Conservation (phyloP, 2,329 filamentous ascomycete species). For the Xylariaceae sp. region DNA sequence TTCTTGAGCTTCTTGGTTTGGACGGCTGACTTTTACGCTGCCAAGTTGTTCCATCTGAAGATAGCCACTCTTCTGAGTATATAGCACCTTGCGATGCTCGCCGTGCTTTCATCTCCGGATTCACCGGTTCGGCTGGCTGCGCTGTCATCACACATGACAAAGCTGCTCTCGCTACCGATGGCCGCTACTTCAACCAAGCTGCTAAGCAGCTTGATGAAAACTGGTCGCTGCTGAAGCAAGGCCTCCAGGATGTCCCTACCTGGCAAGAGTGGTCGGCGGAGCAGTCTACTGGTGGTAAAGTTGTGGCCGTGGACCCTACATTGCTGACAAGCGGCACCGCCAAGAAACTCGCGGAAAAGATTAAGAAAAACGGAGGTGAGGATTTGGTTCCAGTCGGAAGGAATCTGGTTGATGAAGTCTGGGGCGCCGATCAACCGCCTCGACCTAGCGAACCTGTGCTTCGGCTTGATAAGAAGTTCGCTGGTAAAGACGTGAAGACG, state of each 20-base stretch:
- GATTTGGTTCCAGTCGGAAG: constrained; percentile 74
- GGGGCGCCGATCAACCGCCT: constrained; percentile 73
- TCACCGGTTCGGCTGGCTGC: constrained; percentile 92
- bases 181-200: constrained; percentile 97
- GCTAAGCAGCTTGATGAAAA: constrained; percentile 87
- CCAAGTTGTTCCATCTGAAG: constrained; percentile 91
- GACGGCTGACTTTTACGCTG: constrained; percentile 27
- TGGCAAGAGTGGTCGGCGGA: constrained; percentile 97
- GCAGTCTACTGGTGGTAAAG: constrained; percentile 82
- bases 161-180: constrained; percentile 90
- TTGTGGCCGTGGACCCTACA: constrained; percentile 87
- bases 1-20: constrained; percentile 5
- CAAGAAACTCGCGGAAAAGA: constrained; percentile 78
- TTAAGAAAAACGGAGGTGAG: constrained; percentile 82
- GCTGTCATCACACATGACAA: constrained; percentile 85
- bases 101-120: constrained; percentile 89
- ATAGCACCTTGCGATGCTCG: constrained; percentile 94
- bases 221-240: constrained; percentile 91
- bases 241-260: constrained; percentile 88
- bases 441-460: constrained; percentile 77
- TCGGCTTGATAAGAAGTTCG: constrained; percentile 70
- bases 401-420: constrained; percentile 91
- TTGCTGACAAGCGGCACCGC: constrained; percentile 70
- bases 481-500: constrained; percentile 78
- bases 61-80: constrained; percentile 97